phyloP scores from a whole-genome alignment of 345 rosid species.

The Lumnitzera littorea region DNA sequence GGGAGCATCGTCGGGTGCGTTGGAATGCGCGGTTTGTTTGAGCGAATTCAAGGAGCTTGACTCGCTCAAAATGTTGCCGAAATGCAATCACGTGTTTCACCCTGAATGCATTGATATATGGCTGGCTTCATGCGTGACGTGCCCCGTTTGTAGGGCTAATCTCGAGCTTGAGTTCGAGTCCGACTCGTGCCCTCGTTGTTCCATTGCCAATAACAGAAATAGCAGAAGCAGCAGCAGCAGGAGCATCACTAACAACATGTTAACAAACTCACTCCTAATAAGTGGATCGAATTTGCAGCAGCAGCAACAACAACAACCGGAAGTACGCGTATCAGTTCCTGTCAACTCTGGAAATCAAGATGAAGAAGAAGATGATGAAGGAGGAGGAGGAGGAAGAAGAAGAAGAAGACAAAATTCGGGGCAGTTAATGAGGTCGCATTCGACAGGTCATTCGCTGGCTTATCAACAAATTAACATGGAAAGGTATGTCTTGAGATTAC shows the following conservation, averaged over 20 bases:
- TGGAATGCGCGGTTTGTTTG: slow-evolving; percentile 86
- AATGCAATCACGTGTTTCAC: slow-evolving; percentile 82
- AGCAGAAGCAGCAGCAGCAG: slow-evolving; percentile 14
- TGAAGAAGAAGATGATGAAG: slow-evolving; percentile 5
- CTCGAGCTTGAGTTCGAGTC: slow-evolving; percentile 24
- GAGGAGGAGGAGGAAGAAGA: slow-evolving; percentile 4
- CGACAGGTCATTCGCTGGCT: no score
- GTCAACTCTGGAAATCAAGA: slow-evolving; percentile 32
- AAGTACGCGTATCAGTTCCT: neutral
- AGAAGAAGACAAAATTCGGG: no score
- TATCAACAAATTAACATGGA: no score
- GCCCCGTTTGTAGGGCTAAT: slow-evolving; percentile 89
- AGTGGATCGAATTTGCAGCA: no score
- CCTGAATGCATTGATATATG: slow-evolving; percentile 79
- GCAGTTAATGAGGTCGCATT: no score
- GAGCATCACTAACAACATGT: neutral
- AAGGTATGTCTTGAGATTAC: no score
- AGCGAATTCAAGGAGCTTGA: slow-evolving; percentile 80
- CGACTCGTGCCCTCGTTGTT: slow-evolving; percentile 9
- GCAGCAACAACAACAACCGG: neutral
- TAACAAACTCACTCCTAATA: neutral
- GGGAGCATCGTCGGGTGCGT: slow-evolving; percentile 25
- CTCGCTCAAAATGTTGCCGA: slow-evolving; percentile 78
- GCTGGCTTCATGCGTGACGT: slow-evolving; percentile 70
- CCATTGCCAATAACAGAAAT: slow-evolving; percentile 11